Conservation (phyloP, 495 filamentous ascomycete species). For the Hypomontagnella monticulosa region DNA sequence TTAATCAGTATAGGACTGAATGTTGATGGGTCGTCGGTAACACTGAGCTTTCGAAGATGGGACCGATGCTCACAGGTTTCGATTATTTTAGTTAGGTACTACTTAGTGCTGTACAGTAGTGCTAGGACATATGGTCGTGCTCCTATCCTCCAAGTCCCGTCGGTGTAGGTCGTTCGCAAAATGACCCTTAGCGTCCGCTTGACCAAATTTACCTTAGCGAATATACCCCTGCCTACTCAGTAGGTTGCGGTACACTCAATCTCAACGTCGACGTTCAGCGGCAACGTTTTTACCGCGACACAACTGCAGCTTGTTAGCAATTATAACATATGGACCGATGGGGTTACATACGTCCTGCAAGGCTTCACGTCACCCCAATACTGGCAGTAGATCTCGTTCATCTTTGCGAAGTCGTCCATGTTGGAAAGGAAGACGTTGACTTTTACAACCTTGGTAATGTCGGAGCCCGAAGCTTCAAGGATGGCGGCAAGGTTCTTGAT, state of each 20-base stretch:
- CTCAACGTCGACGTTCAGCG: constrained; percentile 80
- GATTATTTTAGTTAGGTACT: background rate
- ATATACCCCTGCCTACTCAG: constrained; percentile 39
- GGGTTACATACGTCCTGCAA: constrained; percentile 58
- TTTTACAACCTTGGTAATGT: constrained; percentile 72
- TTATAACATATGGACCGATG: background rate
- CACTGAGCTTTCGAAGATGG: too few relatives aligned
- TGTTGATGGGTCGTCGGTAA: too few relatives aligned
- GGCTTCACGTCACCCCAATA: constrained; percentile 73
- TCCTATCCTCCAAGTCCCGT: background rate
- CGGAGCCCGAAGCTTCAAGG: constrained; percentile 69
- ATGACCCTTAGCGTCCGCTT: background rate
- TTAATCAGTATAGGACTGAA: too few relatives aligned
- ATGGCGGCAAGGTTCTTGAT: constrained; percentile 73
- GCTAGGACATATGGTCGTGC: background rate
- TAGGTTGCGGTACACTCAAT: constrained; percentile 71
- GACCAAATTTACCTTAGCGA: background rate
- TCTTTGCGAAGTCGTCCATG: constrained; percentile 75
- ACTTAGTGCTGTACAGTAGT: background rate
- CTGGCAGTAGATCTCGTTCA: constrained; percentile 81
- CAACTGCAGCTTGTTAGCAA: constrained; percentile 65
- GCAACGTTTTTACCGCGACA: constrained; percentile 77
- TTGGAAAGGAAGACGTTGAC: constrained; percentile 73
- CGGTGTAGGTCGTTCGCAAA: background rate
- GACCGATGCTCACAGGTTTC: background rate